Evolutionary conservation across 495 filamentous ascomycete species (phyloP).

Genomic region (Neurospora sp.): DNA sequence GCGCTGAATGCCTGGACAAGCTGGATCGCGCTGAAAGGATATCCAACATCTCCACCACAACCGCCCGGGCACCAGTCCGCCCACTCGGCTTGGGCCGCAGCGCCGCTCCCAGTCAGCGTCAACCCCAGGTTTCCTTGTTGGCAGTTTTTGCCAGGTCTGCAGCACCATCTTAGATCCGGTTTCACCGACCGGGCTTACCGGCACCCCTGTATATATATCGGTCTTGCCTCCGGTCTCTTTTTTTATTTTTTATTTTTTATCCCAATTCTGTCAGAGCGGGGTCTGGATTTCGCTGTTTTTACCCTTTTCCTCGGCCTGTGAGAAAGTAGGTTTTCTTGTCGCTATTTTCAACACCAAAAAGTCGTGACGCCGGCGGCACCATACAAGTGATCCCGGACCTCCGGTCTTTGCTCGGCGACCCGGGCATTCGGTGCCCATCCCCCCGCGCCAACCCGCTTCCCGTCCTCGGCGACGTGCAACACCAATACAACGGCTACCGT

Average conservation of each 20-base stretch:
- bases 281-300: neutral
- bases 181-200: constrained; percentile 4
- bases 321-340: neutral
- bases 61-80: neutral
- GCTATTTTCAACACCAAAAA: neutral
- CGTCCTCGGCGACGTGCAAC: constrained; percentile 1
- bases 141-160: neutral
- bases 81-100: neutral
- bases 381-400: neutral
- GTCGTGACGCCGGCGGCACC: neutral
- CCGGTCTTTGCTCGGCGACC: neutral
- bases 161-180: neutral
- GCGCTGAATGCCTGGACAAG: neutral
- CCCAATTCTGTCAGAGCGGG: neutral
- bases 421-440: neutral
- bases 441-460: neutral
- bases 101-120: neutral
- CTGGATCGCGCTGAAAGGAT: neutral
- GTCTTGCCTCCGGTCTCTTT: neutral
- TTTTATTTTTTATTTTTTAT: neutral
- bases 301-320: neutral
- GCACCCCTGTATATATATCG: neutral
- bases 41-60: neutral
- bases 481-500: neutral
- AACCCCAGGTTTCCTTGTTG: neutral